Evolutionary conservation across 2,329 filamentous ascomycete species (phyloP).

Genomic region (Lasiodiplodia citricola): DNA sequence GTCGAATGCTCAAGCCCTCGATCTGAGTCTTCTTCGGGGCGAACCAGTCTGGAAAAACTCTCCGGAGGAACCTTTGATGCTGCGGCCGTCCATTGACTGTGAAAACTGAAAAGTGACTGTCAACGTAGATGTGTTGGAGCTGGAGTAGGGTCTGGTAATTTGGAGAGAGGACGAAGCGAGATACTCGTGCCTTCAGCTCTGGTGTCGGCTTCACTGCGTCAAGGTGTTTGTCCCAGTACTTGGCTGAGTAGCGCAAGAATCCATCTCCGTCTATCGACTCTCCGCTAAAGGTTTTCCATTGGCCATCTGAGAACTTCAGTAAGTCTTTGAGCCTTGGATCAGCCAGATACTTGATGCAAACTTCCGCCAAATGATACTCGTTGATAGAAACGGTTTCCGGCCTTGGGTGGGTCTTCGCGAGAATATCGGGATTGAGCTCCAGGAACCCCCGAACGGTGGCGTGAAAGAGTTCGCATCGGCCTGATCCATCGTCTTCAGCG

Average conservation of each 20-base stretch:
- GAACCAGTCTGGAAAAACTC: background rate
- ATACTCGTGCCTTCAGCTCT: background rate
- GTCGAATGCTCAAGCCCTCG: background rate
- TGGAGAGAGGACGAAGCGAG: conserved; percentile 23
- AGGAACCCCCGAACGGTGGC: background rate
- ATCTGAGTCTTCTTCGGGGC: background rate
- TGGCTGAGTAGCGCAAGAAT: conserved; percentile 28
- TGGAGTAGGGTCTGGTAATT: conserved; percentile 28
- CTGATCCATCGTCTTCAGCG: background rate
- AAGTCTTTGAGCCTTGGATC: background rate
- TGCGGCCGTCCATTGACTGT: background rate
- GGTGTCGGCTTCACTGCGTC: conserved; percentile 19
- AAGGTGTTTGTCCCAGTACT: conserved; percentile 30
- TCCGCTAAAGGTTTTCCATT: background rate
- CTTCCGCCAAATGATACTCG: background rate
- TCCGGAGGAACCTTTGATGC: background rate
- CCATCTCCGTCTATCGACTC: conserved; percentile 18
- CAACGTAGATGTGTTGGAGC: conserved; percentile 21
- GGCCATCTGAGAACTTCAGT: background rate
- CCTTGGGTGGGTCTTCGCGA: background rate
- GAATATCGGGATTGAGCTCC: background rate
- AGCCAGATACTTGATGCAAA: background rate
- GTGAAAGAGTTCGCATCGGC: background rate
- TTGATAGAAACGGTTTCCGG: background rate
- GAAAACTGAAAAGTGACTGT: conserved; percentile 6